These are phyloP conservation scores for Coemansia sp. DNA, from an alignment of 192 early-diverging fungal species.

Conservation along the genomic window DNA sequence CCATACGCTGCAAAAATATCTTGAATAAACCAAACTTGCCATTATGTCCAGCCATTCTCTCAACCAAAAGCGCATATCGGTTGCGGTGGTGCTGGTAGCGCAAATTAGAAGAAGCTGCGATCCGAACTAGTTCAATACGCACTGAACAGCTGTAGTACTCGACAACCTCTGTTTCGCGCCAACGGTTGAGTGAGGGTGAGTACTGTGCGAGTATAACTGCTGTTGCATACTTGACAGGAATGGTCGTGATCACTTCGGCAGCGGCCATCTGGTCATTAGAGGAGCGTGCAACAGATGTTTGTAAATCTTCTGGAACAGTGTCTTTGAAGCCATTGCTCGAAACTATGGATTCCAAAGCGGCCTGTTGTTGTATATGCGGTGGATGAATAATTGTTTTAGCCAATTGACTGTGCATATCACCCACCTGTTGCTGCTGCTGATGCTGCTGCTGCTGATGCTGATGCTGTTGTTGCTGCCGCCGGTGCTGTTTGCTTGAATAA, in stretches of 20 bases:
- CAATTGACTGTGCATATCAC: neutral
- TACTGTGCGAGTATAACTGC: constrained; percentile 36
- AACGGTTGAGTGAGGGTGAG: constrained; percentile 41
- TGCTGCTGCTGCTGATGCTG: too few relatives aligned
- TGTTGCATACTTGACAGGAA: constrained; percentile 30
- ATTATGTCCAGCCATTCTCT: constrained; percentile 40
- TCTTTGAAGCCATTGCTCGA: too few relatives aligned
- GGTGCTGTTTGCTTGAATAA: too few relatives aligned
- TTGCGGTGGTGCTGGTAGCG: neutral
- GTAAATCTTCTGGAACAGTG: too few relatives aligned
- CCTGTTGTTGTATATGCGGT: neutral
- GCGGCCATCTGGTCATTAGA: too few relatives aligned
- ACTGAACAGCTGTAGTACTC: constrained; percentile 51
- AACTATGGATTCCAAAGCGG: too few relatives aligned
- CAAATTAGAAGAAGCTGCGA: constrained; percentile 3
- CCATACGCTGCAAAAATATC: constrained; percentile 35
- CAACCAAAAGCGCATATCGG: constrained; percentile 33
- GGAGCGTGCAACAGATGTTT: too few relatives aligned
- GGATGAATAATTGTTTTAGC: neutral
- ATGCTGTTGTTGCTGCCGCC: too few relatives aligned
- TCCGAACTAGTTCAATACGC: constrained; percentile 38
- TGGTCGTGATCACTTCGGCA: constrained; percentile 8
- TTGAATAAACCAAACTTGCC: constrained; percentile 36
- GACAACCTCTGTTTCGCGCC: constrained; percentile 41
- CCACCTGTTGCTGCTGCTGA: neutral